phyloP scores from a whole-genome alignment of 2,329 filamentous ascomycete species.

The Ophiostoma sp. region DNA sequence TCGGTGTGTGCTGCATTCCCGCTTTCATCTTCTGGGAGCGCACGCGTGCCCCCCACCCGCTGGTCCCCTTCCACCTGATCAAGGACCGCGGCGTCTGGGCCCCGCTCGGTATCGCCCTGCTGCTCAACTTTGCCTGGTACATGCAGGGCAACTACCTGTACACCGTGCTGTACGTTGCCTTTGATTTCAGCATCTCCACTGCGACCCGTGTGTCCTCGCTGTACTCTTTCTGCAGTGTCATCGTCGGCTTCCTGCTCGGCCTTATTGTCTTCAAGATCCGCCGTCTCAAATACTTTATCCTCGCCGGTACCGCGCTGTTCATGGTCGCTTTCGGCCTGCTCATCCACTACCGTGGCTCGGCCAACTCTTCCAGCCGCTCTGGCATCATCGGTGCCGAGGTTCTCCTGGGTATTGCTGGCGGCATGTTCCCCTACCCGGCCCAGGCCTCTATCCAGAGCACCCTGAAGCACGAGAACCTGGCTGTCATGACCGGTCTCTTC shows the following conservation, averaged over 20 bases:
- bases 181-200: constrained; percentile 50
- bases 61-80: constrained; percentile 56
- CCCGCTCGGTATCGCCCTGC: constrained; percentile 52
- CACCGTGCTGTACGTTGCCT: constrained; percentile 56
- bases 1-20: constrained; percentile 45
- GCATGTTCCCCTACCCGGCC: constrained; percentile 52
- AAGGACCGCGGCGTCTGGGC: constrained; percentile 61
- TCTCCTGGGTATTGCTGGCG: constrained; percentile 57
- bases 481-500: constrained; percentile 59
- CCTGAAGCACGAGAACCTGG: constrained; percentile 49
- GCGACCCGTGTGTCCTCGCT: constrained; percentile 57
- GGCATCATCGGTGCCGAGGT: constrained; percentile 60
- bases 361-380: constrained; percentile 39
- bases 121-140: constrained; percentile 55
- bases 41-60: constrained; percentile 44
- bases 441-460: constrained; percentile 42
- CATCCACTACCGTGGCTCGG: constrained; percentile 56
- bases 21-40: constrained; percentile 46
- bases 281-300: constrained; percentile 59
- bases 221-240: constrained; percentile 53
- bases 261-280: constrained; percentile 52
- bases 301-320: constrained; percentile 55
- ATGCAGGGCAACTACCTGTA: constrained; percentile 61
- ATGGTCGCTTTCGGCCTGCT: constrained; percentile 61
- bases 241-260: constrained; percentile 52